Evolutionary conservation across 306 rosid genomes (phyloP).

Genomic region (Macrotyloma uniflorum): DNA sequence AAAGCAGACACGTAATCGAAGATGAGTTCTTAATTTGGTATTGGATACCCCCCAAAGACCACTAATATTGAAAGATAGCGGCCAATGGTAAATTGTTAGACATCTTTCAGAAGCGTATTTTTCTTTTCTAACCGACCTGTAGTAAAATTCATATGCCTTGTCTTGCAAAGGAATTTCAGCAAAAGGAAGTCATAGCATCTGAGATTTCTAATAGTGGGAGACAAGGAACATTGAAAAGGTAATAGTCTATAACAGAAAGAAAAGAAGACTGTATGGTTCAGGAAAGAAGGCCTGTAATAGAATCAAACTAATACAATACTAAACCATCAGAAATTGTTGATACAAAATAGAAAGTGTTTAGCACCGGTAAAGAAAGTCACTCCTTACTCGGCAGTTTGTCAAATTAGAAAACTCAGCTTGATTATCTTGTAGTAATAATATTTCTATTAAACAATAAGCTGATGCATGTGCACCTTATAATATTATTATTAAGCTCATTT

Average conservation of each 20-base stretch:
- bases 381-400: not conserved
- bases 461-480: conserved; percentile 22
- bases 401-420: not conserved
- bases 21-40: conserved; percentile 3
- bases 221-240: conserved; percentile 12
- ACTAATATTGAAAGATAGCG: not conserved
- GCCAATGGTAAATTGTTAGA: not conserved
- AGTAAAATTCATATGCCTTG: conserved; percentile 1
- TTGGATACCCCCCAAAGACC: conserved; percentile 4
- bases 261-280: not conserved
- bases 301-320: not conserved
- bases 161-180: conserved; percentile 18
- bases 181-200: conserved; percentile 18
- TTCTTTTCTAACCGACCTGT: not conserved
- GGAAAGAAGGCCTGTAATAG: not conserved
- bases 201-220: conserved; percentile 23
- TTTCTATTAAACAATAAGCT: not conserved
- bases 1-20: not conserved
- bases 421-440: not conserved
- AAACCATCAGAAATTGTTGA: conserved; percentile 10
- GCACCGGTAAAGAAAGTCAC: not conserved
- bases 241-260: not conserved
- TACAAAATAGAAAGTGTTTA: not conserved
- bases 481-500: not conserved
- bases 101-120: not conserved